Evolutionary conservation across 1,139 yeast genomes (phyloP).

Genomic region (Lodderomyces margitis): DNA sequence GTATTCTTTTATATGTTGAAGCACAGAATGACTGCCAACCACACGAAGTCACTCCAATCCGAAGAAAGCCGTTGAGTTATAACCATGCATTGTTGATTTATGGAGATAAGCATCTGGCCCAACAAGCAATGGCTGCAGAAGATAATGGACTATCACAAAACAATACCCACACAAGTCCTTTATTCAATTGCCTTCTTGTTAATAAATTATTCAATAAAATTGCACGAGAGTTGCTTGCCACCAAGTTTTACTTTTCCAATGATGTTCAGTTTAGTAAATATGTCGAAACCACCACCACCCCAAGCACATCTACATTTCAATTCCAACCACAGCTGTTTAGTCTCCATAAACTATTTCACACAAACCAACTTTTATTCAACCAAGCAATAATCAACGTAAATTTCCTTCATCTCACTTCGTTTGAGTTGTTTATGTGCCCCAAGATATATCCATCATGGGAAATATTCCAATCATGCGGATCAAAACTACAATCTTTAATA

Average conservation of each 20-base stretch:
- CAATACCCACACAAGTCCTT: constrained; percentile 16
- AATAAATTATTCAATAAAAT: constrained; percentile 63
- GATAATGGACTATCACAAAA: constrained; percentile 13
- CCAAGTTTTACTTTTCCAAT: constrained; percentile 54
- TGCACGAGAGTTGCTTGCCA: constrained; percentile 53
- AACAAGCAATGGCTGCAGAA: constrained; percentile 33
- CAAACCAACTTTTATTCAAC: constrained; percentile 30
- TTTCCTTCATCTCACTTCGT: constrained; percentile 54
- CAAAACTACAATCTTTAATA: constrained; percentile 53
- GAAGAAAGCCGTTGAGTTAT: constrained; percentile 67
- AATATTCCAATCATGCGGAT: constrained; percentile 34
- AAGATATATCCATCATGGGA: constrained; percentile 54
- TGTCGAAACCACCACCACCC: constrained; percentile 17
- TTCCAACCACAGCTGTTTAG: constrained; percentile 33
- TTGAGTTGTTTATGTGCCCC: constrained; percentile 86
- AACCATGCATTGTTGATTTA: constrained; percentile 50
- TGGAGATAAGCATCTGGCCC: constrained; percentile 54
- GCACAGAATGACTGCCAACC: constrained; percentile 49
- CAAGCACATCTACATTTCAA: constrained; percentile 5
- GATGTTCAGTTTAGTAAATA: constrained; percentile 38
- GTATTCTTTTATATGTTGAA: constrained; percentile 61
- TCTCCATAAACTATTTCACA: constrained; percentile 36
- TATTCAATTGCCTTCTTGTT: constrained; percentile 65
- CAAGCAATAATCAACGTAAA: constrained; percentile 25
- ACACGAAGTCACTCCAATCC: constrained; percentile 53